Evolutionary conservation across 148 eudicot genomes (phyloP).

Genomic region (Rhododendron kiyosumense): DNA sequence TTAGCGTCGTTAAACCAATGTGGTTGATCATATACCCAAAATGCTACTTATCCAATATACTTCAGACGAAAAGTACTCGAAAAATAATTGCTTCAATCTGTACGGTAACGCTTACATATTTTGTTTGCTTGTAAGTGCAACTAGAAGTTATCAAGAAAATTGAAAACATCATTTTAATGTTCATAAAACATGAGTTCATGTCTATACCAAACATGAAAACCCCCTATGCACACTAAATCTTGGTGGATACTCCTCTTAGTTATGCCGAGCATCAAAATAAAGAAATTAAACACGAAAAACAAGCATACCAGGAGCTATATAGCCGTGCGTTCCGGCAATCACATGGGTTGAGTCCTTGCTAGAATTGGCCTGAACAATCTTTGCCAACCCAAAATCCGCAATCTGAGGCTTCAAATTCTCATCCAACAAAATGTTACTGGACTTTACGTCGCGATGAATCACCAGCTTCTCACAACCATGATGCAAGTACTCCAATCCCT

Average conservation of each 20-base stretch:
- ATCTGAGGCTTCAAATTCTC: constrained; percentile 13
- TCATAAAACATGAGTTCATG: neutral
- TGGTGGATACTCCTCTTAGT: neutral
- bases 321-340: constrained; percentile 17
- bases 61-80: too few species aligned
- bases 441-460: constrained; percentile 16
- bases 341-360: constrained; percentile 14
- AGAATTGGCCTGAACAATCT: constrained; percentile 6
- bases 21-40: too few species aligned
- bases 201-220: neutral
- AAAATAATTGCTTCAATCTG: too few species aligned
- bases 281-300: neutral
- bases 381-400: constrained; percentile 19
- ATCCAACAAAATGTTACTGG: constrained; percentile 16
- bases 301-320: constrained; percentile 16
- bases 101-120: too few species aligned
- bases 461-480: constrained; percentile 15
- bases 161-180: neutral
- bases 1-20: neutral
- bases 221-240: neutral
- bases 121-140: too few species aligned
- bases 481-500: constrained; percentile 19
- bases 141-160: too few species aligned
- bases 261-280: neutral
- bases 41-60: too few species aligned